Conservation (phyloP, 83 land plant species). For the Diphasiastrum complanatum region DNA sequence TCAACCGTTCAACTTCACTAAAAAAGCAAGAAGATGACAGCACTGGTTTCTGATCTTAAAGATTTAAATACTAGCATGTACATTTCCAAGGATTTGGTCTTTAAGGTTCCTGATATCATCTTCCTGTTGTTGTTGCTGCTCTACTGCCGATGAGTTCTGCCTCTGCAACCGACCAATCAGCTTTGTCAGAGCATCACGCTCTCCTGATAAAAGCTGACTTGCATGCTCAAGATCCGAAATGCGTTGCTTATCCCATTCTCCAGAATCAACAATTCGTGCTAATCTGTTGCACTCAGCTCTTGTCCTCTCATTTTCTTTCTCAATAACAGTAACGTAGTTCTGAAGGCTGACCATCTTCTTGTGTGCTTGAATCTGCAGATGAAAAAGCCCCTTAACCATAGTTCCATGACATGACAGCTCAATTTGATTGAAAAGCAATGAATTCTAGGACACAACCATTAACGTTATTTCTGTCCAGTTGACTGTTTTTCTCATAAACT, state of each 20-base stretch:
- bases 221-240: slow-evolving; percentile 29
- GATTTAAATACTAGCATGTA: too few species aligned
- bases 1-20: too few species aligned
- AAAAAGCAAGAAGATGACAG: too few species aligned
- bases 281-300: slow-evolving; percentile 27
- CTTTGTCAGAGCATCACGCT: slow-evolving; percentile 28
- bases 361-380: slow-evolving; percentile 37
- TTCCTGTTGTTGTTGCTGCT: slow-evolving; percentile 24
- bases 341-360: slow-evolving; percentile 28
- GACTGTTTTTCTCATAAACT: too few species aligned
- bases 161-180: slow-evolving; percentile 29
- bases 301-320: slow-evolving; percentile 28
- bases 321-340: slow-evolving; percentile 21
- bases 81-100: slow-evolving; percentile 27
- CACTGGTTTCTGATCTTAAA: too few species aligned
- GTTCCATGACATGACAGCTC: too few species aligned
- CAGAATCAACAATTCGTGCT: slow-evolving; percentile 28
- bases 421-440: too few species aligned
- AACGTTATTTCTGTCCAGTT: too few species aligned
- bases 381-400: too few species aligned
- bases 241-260: slow-evolving; percentile 34
- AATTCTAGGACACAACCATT: too few species aligned
- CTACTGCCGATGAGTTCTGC: slow-evolving; percentile 22
- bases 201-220: slow-evolving; percentile 27
- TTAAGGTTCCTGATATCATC: slow-evolving; percentile 28